These are phyloP conservation scores for Claviceps arundinis DNA, from an alignment of 2,329 filamentous ascomycete species.

Conservation along the genomic window DNA sequence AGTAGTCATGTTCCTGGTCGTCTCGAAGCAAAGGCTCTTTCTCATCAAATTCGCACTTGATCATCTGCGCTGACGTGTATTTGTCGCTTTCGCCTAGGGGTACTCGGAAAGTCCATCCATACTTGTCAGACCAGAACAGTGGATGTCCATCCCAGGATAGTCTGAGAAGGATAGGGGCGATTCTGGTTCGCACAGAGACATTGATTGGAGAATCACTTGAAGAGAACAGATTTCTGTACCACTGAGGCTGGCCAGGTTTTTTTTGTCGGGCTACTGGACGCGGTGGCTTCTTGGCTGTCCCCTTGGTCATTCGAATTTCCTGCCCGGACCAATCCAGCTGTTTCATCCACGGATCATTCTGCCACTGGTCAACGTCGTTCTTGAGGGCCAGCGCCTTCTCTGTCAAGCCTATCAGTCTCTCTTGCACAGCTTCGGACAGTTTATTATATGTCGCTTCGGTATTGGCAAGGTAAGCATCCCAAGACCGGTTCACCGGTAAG, in stretches of 20 bases:
- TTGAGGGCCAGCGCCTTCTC: conserved; percentile 68
- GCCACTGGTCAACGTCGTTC: conserved; percentile 52
- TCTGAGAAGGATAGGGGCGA: conserved; percentile 73
- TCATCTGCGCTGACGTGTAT: conserved; percentile 60
- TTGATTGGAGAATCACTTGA: conserved; percentile 56
- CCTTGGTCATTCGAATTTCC: conserved; percentile 81
- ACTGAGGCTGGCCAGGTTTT: conserved; percentile 84
- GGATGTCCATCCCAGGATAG: conserved; percentile 84
- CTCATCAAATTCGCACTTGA: conserved; percentile 69
- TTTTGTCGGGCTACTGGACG: conserved; percentile 75
- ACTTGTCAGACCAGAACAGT: conserved; percentile 81
- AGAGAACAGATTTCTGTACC: conserved; percentile 85
- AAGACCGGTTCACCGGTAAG: conserved; percentile 74
- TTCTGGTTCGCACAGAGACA: conserved; percentile 73
- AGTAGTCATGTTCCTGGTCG: conserved; percentile 57
- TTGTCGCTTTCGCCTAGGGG: conserved; percentile 43
- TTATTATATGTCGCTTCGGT: conserved; percentile 75
- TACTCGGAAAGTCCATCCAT: conserved; percentile 87
- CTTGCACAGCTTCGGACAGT: conserved; percentile 63
- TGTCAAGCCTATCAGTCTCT: conserved; percentile 59
- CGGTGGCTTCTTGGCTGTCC: conserved; percentile 75
- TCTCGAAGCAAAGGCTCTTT: conserved; percentile 49
- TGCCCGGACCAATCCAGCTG: conserved; percentile 96
- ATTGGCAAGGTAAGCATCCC: conserved; percentile 72
- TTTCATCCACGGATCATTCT: conserved; percentile 74